Base-by-base conservation (phyloP, 2,329 filamentous ascomycete genomes). In the Clonostachys chloroleuca region DNA sequence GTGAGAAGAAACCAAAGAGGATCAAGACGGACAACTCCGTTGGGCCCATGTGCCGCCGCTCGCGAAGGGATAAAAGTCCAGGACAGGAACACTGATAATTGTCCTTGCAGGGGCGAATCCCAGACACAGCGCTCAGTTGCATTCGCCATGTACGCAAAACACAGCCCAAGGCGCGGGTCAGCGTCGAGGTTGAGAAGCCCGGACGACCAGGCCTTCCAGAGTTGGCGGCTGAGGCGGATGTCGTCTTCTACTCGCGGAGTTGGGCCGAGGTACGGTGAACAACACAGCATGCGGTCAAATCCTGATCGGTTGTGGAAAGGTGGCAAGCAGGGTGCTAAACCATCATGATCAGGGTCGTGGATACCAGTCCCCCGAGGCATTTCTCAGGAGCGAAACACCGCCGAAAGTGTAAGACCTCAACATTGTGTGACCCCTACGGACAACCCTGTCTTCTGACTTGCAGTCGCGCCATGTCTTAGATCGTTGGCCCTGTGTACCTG, bases 181-280 rank as follows among this genome's bases (percentile, higher is more conserved):
- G 86, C 60, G 80, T 89, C 46, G 87, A 90, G 63, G 68, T 86
- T 40, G 86, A 90, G 66, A 89, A 87, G 60, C 85, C 86, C 3
- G 74, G 72, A 12, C 75, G 86, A 12, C 61, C 65, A 30, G 83
- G 82, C 3, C 70, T 89, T 47, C 65, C 71, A 44, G 70, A 78
- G 30, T 72, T 89, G 43, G 83, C 83, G 24, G 69, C 70, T 36
- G 71, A 77, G 54, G 85, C 84, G 20, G 82, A 89, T 57, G 75
- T 87, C 16, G 79, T 89, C n/a, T 88, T 89, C 61, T 89, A 85
- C 65, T 87, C 86, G 12, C 79, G 76, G 56, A 74, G 72, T 44
- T 90, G 86, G 86, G 86, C 86, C 49, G 76, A 84, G 69, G 84
- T 85, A 65, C 24, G 64, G 63, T 54, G 14, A 20, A 20, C 24